Evolutionary conservation across 2,329 filamentous ascomycete genomes (phyloP), one percentile per base, ranked within the genome.

Genomic region (Trichoderma sp.): DNA sequence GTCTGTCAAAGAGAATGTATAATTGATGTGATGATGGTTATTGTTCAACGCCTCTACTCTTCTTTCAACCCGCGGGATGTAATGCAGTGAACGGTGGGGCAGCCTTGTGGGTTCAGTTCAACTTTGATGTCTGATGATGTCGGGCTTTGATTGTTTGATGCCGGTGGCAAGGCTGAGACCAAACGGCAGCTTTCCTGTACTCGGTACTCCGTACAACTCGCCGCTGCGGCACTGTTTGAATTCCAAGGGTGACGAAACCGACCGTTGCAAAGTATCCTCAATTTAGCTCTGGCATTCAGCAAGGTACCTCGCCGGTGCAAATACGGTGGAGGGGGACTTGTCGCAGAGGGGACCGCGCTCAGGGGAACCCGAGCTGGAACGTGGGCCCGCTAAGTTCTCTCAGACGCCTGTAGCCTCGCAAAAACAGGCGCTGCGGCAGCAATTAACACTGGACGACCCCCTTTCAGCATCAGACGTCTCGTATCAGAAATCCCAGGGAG

Each of bases 361-460:
- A 67, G 74, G 68, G 68, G 38, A 74, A 60, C 29, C 41, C 29
- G 41, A 67, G 60, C 68, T 75, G 75, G 75, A 74, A 76, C 75
- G 75, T 67, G 74, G 73, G n/a, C 65, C 65, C 31, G 41, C 27
- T 35, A 33, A 24, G 53, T 27, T 14, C 53, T 71, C 18, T n/a
- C 67, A 29, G 24, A n/a, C 60, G 27, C n/a, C 60, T 63, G 60
- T 63, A 31, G 29, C 59, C 16, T 24, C 31, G n/a, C 60, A 14
- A 63, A 62, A 12, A 29, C 27, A 33, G 24, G 31, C n/a, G 60
- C 27, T 50, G 38, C 60, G 50, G 31, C 18, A 56, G 45, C 27
- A 16, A 16, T 35, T 6, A 14, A 63, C 31, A 18, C 29, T n/a
- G 29, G 59, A 63, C 31, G 60, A 31, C 62, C 35, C 62, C 62